phyloP scores from a whole-genome alignment of 139 green algal genomes.

The Picochlorum sp. region DNA sequence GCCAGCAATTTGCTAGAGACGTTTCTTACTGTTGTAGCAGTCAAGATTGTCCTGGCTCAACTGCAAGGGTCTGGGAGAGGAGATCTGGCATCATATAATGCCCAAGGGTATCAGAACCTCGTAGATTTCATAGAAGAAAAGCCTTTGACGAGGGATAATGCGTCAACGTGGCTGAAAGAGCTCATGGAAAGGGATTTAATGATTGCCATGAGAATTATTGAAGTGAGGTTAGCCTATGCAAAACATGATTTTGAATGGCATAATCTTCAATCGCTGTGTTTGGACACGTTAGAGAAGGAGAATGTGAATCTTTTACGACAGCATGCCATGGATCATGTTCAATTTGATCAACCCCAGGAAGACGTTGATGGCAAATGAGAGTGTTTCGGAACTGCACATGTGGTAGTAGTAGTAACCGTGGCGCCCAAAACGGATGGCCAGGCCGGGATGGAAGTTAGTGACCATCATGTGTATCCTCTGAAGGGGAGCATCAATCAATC shows the following conservation, averaged over 20 bases:
- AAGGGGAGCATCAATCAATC: too few relatives aligned
- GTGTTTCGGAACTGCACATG: too few relatives aligned
- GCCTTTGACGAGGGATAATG: constrained; percentile 9
- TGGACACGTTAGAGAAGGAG: constrained; percentile 29
- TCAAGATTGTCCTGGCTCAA: constrained; percentile 55
- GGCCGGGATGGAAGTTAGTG: too few relatives aligned
- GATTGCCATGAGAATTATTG: constrained; percentile 53
- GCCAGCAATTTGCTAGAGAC: constrained; percentile 44
- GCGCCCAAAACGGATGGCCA: too few relatives aligned
- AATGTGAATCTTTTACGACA: constrained; percentile 47
- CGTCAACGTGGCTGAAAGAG: constrained; percentile 18
- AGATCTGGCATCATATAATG: constrained; percentile 47
- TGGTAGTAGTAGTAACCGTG: too few relatives aligned
- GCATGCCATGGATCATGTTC: constrained; percentile 15
- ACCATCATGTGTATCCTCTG: too few relatives aligned
- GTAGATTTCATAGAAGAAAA: constrained; percentile 26
- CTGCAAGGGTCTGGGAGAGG: constrained; percentile 58
- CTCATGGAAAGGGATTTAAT: constrained; percentile 24
- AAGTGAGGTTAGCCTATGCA: constrained; percentile 64
- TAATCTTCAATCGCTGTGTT: constrained; percentile 31
- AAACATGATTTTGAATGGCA: constrained; percentile 79
- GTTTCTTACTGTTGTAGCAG: constrained; percentile 65
- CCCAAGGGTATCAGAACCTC: constrained; percentile 12
- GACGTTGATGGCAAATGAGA: too few relatives aligned
- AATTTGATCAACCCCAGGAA: too few relatives aligned